These are phyloP conservation scores for Trypanosomatidae sp. DNA, from an alignment of 208 protist genomes.

Conservation along the genomic window DNA sequence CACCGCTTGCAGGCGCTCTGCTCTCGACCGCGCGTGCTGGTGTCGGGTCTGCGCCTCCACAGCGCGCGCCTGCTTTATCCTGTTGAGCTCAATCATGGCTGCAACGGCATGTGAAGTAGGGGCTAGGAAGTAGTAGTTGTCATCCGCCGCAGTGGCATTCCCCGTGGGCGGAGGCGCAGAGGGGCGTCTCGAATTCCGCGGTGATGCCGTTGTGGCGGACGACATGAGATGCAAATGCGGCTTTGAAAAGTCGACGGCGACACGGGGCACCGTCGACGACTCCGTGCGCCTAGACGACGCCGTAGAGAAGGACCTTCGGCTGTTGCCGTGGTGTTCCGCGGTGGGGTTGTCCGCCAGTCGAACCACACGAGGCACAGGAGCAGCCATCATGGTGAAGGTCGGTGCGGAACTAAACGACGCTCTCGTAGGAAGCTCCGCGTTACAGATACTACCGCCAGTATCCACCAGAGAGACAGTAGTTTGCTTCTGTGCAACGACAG, in stretches of 20 bases:
- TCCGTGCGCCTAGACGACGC: neutral
- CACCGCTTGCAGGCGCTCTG: constrained; percentile 18
- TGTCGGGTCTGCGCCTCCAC: constrained; percentile 18
- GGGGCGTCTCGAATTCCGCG: neutral
- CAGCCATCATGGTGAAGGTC: neutral
- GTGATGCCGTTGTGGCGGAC: neutral
- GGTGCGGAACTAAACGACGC: neutral
- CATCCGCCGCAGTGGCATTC: constrained; percentile 4
- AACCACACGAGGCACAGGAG: neutral
- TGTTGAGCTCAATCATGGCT: constrained; percentile 22
- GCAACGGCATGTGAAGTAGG: constrained; percentile 41
- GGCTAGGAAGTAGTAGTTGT: constrained; percentile 57
- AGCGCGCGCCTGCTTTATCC: constrained; percentile 11
- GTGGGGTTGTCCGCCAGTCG: neutral
- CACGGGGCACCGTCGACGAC: neutral
- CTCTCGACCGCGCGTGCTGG: constrained; percentile 9
- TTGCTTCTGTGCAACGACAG: neutral
- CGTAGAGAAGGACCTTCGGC: neutral
- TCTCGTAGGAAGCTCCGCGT: neutral
- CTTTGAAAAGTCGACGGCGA: constrained; percentile 35
- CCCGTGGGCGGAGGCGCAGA: neutral
- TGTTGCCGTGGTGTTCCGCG: neutral
- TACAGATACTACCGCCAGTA: neutral
- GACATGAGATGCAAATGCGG: constrained; percentile 8
- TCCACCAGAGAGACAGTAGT: neutral